Base-by-base conservation (phyloP, 495 filamentous ascomycete species). In the Aspergillus nanangensis region DNA sequence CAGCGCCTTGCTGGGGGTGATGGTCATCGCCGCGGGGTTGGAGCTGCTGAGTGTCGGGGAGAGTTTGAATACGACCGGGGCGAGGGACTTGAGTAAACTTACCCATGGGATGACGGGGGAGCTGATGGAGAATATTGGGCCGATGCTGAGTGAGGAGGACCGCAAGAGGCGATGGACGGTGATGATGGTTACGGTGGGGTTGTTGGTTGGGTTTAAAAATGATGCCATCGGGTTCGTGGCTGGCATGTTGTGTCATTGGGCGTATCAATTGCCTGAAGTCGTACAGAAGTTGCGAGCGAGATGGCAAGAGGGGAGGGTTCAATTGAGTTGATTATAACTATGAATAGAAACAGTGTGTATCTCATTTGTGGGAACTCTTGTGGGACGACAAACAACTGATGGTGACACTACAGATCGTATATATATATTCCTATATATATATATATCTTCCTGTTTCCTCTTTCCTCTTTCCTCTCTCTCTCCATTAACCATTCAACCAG, bases 21-120 rank as follows among this genome's bases (percentile, higher is more conserved):
- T 97, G 83, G 88, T 97, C 7, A 67, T 94, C 24, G 90, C 87
- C 1, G 88, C 91, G 1, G 92, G 91, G 0, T 61, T 96, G 49
- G 92, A 97, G 61, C 68, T 97, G 14, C 80, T 80, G 15, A 85
- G 84, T 51, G 90, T 91, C 0, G 92, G 90, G 4, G 84, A 90
- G 56, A 86, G 80, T 48, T 62, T 96, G 41, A 90, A 92, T 56
- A 78, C 84, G 15, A 78, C 62, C 7, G 63, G 79, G 14, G 87
- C 86, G 8, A 63, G 78, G 44, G 88, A 91, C 54, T 48, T 86
- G 2, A 51, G 58, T 34, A 65, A 71, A 5, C 40, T 56, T 11
- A 48, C 41, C 29, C 22, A 23, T 20, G 56, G 51, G 3, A 44
- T 67, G 65, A 4, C 72, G 56, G 72, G 67, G 54, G 48, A 70